These are phyloP conservation scores for Triadica sebifera DNA, from an alignment of 345 rosid species.

Conservation along the genomic window DNA sequence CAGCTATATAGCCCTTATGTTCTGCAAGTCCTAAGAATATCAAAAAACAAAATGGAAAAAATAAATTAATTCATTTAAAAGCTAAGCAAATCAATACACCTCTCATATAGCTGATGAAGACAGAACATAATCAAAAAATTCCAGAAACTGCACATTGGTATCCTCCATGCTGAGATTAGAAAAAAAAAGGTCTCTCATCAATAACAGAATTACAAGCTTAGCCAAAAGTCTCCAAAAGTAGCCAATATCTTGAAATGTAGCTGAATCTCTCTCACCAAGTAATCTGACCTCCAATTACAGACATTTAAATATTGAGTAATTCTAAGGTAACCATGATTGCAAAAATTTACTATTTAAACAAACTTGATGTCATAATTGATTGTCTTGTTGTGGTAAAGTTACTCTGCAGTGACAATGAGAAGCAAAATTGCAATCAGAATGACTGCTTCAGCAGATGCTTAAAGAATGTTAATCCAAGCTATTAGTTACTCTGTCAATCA, in stretches of 20 bases:
- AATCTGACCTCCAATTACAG: conserved; percentile 3
- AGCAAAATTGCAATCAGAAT: conserved; percentile 15
- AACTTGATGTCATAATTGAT: background rate
- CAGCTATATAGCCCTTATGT: too few species aligned
- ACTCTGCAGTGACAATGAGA: conserved; percentile 19
- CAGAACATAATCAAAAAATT: background rate
- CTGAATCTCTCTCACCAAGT: background rate
- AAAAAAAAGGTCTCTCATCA: background rate
- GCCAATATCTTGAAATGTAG: conserved; percentile 6
- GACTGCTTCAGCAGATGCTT: conserved; percentile 1
- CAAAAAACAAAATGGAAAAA: background rate
- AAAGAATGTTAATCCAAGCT: conserved; percentile 5
- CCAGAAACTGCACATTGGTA: background rate
- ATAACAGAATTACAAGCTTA: background rate
- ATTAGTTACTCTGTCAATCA: conserved; percentile 19
- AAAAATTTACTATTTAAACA: background rate
- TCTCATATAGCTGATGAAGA: background rate
- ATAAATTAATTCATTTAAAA: background rate
- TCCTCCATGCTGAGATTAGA: background rate
- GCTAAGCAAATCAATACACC: background rate
- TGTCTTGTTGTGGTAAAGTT: conserved; percentile 15
- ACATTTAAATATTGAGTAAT: background rate
- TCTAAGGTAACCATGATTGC: background rate
- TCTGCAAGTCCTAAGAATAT: background rate
- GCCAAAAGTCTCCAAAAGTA: background rate